Conservation (phyloP, 2,329 filamentous ascomycete species). For the Paraconiothyrium sp. region DNA sequence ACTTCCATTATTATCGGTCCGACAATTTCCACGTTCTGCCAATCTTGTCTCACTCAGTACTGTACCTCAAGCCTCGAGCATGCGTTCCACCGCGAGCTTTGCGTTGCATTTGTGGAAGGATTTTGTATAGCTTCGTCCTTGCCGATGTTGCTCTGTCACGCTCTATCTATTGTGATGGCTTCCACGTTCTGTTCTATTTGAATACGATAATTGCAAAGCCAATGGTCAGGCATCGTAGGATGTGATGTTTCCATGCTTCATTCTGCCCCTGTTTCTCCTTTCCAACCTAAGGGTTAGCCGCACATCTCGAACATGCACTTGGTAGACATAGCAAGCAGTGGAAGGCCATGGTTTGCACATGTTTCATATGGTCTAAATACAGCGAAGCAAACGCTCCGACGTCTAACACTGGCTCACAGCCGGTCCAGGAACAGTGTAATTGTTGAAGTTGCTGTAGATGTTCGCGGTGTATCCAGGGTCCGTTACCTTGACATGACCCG, state of each 20-base stretch:
- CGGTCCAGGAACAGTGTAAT: conserved; percentile 48
- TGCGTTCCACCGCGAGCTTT: background rate
- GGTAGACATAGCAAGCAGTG: too few species aligned
- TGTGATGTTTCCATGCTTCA: background rate
- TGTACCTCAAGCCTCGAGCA: background rate
- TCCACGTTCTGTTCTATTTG: background rate
- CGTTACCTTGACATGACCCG: conserved; percentile 45
- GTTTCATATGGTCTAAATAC: conserved; percentile 12
- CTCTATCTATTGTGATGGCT: background rate
- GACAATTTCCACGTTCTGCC: conserved; percentile 8
- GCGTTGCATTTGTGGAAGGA: background rate
- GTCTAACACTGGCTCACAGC: conserved; percentile 48
- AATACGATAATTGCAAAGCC: background rate
- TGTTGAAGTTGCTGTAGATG: conserved; percentile 52
- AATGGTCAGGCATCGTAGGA: background rate
- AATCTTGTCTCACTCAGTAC: background rate
- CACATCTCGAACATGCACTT: too few species aligned
- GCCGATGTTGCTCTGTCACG: background rate
- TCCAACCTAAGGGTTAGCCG: too few species aligned
- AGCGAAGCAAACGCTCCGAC: background rate
- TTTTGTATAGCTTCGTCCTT: background rate
- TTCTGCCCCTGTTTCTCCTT: too few species aligned
- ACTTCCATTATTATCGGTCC: background rate
- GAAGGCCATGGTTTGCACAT: background rate
- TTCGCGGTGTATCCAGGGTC: conserved; percentile 51